Evolutionary conservation across 139 green algal species (phyloP), one percentile per base, ranked within the genome.

Genomic region (Haematococcus sp.): DNA sequence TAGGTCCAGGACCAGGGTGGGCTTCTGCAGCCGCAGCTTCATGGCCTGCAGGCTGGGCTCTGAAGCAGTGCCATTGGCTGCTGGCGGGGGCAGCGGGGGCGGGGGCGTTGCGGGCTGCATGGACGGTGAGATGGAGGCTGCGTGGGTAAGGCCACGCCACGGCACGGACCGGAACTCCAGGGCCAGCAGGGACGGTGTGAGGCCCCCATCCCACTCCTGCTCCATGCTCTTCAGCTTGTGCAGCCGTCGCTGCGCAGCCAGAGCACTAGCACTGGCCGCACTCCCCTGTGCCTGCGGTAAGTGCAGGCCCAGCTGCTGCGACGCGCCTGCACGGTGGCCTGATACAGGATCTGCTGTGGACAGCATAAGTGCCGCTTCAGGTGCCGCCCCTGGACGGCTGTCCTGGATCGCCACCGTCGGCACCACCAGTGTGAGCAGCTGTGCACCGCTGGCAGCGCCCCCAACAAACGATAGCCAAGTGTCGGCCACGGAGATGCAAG

Each of bases 1-100:
- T 1, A 97, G 61, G 71, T 96, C 93, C 13, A 93, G 85, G 23
- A 96, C 84, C 16, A 98, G 52, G 1, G 89, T 91, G 0, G 93
- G 93, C 63, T 88, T 82, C 74, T 98, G 93, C 65, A 98, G 74
- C 11, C 89, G 90, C 52, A 97, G 28, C 23, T 74, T 72, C 74
- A 96, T 23, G 0, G 63, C 69, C 27, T 60, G 49, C 32, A 58
- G 13, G 40, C 40, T 19, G 40, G 40, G 40, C 40, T 49, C 40
- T 19, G 40, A 11, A 7, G 40, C 11, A 11, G 7, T 49, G 11
- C 7, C 40, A 11, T 7, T 49, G 40, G 40, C 7, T 49, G 40
- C 40, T 49, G 40, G 40, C 40, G 40, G 40, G 7, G 40, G 40
- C 0, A 11, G 40, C 40, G 40, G 40, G 7, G 40, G 40, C 0